Evolutionary conservation across 805 yeast species (phyloP), one percentile per base, ranked within the genome.

Genomic region (Metschnikowia sp.): DNA sequence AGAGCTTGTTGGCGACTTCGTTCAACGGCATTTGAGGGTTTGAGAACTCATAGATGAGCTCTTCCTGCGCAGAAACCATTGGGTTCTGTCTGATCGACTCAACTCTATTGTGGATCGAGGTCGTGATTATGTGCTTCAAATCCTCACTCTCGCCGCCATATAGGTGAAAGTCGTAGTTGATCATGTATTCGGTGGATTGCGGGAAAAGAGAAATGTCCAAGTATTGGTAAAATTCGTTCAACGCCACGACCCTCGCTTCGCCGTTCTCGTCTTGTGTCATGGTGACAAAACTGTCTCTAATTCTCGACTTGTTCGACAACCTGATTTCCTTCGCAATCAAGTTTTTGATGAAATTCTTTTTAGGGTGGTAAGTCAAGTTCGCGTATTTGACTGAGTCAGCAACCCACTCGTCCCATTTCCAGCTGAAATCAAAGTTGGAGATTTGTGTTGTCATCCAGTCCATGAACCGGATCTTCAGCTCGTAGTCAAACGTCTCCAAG

Each of bases 341-440:
- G 66, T 90, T 90, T 55, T 77, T 81, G 50, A 92, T 81, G 55
- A 92, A 85, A 39, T 77, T 79, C 52, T 79, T 75, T 55, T 81
- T 82, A 10, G 97, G 96, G 61, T 88, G 91, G 58, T 79, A 82
- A 32, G 70, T 63, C 32, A 77, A 69, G 10, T 72, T 64, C 8
- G 70, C 66, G 40, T 72, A 75, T 39, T 63, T 64, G n/a, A 62
- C 57, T 0, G 84, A 75, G 57, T 83, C 87, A 2, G 65, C 68
- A 28, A 77, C 80, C 99, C 99, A 94, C 65, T 91, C 98, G 53
- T 80, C 82, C 99, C 99, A 94, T 62, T 90, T 89, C 99, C 99
- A 94, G 33, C 91, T 88, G 68, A 88, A 94, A 48, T 86, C 90
- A 65, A 92, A 94, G 63, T 92, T 94, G 59, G 96, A 86, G 64